Conservation (phyloP, 2,329 filamentous ascomycete species). For the Ceratocystis variospora region DNA sequence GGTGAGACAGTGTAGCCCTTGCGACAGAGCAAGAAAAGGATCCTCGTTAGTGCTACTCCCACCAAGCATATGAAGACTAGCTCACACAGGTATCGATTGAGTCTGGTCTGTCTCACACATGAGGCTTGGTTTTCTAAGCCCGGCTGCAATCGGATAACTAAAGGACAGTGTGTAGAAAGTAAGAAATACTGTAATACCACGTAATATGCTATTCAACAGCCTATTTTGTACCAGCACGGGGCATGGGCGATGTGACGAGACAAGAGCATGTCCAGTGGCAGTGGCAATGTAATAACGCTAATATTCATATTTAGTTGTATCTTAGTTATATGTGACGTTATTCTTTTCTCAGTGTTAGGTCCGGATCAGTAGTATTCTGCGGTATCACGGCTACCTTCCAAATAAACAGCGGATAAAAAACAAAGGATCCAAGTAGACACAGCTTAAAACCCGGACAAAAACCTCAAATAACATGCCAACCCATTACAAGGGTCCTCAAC, state of each 20-base stretch:
- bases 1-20: background rate
- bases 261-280: no score
- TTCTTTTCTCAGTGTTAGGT: no score
- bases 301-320: no score
- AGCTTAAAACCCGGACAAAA: background rate
- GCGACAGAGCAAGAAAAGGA: background rate
- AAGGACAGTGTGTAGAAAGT: background rate
- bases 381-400: background rate
- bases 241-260: no score
- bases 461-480: constrained; percentile 1
- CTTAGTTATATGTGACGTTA: no score
- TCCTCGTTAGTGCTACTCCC: no score
- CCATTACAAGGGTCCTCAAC: constrained; percentile 11
- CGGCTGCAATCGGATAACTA: constrained; percentile 2
- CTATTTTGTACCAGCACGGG: no score
- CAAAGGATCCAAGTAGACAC: background rate
- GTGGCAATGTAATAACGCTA: no score
- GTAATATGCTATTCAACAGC: background rate
- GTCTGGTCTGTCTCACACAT: background rate
- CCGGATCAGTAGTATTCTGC: background rate
- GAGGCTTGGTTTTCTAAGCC: constrained; percentile 1
- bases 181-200: background rate
- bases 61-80: background rate
- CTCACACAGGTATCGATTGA: background rate
- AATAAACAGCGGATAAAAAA: constrained; percentile 1